Conservation (phyloP, 1,284 basidiomycete genomes). For the Cryptococcus sp. region DNA sequence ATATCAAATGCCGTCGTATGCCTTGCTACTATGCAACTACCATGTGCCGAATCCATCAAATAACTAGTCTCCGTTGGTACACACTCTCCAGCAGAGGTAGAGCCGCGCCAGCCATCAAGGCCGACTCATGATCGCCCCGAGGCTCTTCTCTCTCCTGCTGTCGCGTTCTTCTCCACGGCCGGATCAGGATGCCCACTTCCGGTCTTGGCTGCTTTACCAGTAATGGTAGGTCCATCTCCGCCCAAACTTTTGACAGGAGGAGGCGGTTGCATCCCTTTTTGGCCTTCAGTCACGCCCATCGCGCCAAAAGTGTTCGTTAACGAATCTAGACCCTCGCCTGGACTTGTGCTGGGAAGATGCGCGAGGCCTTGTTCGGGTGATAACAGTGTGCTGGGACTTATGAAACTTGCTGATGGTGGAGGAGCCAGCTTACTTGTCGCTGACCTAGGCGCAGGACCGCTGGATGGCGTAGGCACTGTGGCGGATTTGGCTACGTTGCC, state of each 20-base stretch:
- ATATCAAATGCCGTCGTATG: too few species aligned
- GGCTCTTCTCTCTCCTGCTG: too few species aligned
- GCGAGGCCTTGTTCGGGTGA: constrained; percentile 27
- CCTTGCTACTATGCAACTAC: too few species aligned
- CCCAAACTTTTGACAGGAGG: constrained; percentile 12
- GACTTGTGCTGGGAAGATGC: neutral
- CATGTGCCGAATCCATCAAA: too few species aligned
- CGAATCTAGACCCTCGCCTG: constrained; percentile 13
- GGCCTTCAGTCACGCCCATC: constrained; percentile 23
- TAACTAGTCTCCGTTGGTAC: too few species aligned
- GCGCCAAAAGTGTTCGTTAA: constrained; percentile 31
- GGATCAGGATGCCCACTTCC: constrained; percentile 15
- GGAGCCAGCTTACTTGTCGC: neutral
- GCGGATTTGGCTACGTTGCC: constrained; percentile 4
- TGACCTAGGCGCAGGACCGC: neutral
- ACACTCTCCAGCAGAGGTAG: too few species aligned
- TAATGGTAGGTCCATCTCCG: constrained; percentile 15
- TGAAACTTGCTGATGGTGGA: constrained; percentile 29
- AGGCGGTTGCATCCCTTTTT: constrained; percentile 2
- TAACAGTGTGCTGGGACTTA: constrained; percentile 43
- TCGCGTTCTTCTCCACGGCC: constrained; percentile 1
- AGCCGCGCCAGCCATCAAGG: too few species aligned
- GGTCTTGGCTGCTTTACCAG: constrained; percentile 2
- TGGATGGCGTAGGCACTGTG: constrained; percentile 5
- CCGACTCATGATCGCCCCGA: too few species aligned